Conservation (phyloP, 2,329 filamentous ascomycete species). For the Nemania serpens region DNA sequence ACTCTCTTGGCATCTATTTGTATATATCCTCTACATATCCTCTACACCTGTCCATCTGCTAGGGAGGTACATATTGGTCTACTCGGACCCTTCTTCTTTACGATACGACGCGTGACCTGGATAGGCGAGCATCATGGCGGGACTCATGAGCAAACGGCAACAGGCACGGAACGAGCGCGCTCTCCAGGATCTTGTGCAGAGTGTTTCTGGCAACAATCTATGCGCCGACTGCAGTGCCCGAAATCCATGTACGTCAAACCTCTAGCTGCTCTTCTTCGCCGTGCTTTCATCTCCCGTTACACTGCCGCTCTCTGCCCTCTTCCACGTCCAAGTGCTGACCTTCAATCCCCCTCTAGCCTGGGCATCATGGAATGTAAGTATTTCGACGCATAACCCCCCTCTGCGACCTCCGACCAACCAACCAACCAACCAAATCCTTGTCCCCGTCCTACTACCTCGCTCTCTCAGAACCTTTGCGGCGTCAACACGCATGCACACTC, state of each 20-base stretch:
- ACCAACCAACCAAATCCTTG: conserved; percentile 9
- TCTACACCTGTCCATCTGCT: not conserved
- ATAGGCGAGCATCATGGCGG: conserved; percentile 60
- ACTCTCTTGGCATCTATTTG: conserved; percentile 23
- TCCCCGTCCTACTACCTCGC: not conserved
- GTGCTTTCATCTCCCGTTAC: not conserved
- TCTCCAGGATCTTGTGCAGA: conserved; percentile 86
- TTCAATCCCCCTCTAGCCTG: conserved; percentile 64
- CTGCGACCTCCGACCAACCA: too few species aligned
- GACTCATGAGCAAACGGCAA: conserved; percentile 87
- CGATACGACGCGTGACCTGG: conserved; percentile 11
- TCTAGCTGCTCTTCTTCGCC: not conserved
- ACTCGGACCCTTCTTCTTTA: conserved; percentile 3
- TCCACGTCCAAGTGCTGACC: conserved; percentile 19
- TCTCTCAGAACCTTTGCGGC: too few species aligned
- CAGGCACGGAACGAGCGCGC: conserved; percentile 95
- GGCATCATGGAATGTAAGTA: conserved; percentile 95
- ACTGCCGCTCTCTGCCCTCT: not conserved
- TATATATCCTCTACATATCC: conserved; percentile 11
- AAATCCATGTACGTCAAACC: conserved; percentile 77
- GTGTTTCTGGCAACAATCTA: conserved; percentile 82
- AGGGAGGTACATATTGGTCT: not conserved
- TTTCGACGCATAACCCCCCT: conserved; percentile 29
- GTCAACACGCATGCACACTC: too few species aligned
- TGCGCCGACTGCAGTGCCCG: conserved; percentile 92